phyloP scores from a whole-genome alignment of 352 stramenopile species.

The Phytophthora cactorum region DNA sequence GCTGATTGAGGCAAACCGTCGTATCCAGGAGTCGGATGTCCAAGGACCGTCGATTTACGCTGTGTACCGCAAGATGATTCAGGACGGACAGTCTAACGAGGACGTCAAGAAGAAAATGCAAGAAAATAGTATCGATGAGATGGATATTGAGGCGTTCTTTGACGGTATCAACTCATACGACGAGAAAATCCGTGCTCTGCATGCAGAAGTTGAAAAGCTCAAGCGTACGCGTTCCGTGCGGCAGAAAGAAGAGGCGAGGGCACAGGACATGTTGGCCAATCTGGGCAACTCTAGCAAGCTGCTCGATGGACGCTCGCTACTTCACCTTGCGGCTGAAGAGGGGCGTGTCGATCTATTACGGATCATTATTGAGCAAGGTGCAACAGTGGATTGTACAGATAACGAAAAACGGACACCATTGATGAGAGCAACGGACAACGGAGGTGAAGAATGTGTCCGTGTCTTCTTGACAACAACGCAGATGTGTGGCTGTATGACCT shows the following conservation, averaged over 20 bases:
- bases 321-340: conserved; percentile 3
- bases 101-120: conserved; percentile 80
- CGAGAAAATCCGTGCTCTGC: conserved; percentile 79
- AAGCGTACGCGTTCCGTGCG: conserved; percentile 63
- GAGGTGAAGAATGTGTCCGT: conserved; percentile 4
- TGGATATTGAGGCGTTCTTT: conserved; percentile 79
- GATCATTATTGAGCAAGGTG: conserved; percentile 2
- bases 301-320: conserved; percentile 4
- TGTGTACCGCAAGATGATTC: conserved; percentile 72
- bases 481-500: conserved; percentile 2
- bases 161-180: conserved; percentile 87
- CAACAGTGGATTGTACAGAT: conserved; percentile 5
- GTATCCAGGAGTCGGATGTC: conserved; percentile 74
- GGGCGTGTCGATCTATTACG: conserved; percentile 1
- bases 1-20: conserved; percentile 85
- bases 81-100: conserved; percentile 71
- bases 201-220: conserved; percentile 88
- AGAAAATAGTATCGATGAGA: conserved; percentile 77
- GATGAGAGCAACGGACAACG: conserved; percentile 8
- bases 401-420: conserved; percentile 7
- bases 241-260: conserved; percentile 55
- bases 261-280: conserved; percentile 73
- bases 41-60: conserved; percentile 63
- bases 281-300: conserved; percentile 59
- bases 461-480: conserved; percentile 10